phyloP scores from a whole-genome alignment of 306 rosid genomes.

The Citrullus colocynthis region DNA sequence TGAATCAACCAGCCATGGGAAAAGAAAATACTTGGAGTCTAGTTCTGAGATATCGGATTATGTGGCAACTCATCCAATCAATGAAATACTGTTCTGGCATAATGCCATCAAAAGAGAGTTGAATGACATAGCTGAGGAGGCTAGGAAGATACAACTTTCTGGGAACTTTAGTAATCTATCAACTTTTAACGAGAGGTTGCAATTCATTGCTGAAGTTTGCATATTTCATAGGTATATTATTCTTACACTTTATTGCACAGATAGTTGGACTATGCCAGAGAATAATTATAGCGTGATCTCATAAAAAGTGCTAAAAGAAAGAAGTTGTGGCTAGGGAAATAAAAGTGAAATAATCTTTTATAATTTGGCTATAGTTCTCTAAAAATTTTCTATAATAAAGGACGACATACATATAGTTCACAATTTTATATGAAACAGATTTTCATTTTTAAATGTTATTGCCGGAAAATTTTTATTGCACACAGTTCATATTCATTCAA shows the following conservation, averaged over 20 bases:
- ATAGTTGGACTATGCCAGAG: background rate
- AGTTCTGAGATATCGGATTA: conserved; percentile 36
- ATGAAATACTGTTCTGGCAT: conserved; percentile 96
- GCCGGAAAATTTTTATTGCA: background rate
- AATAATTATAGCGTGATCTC: background rate
- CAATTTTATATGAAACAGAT: background rate
- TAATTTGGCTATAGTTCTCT: background rate
- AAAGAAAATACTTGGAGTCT: conserved; percentile 67
- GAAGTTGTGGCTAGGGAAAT: background rate
- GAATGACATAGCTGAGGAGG: conserved; percentile 61
- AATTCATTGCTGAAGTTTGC: conserved; percentile 95
- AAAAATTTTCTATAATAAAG: background rate
- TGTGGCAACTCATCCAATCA: conserved; percentile 60
- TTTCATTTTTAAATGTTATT: background rate
- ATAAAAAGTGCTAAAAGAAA: background rate
- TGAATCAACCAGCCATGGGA: conserved; percentile 46
- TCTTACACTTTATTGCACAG: background rate
- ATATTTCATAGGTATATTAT: conserved; percentile 86
- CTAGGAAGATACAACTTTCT: conserved; percentile 36
- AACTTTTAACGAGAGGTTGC: conserved; percentile 80
- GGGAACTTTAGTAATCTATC: conserved; percentile 75
- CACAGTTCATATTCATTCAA: background rate
- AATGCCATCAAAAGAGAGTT: conserved; percentile 84
- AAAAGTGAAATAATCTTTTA: background rate
- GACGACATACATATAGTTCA: background rate